Evolutionary conservation across 345 rosid genomes (phyloP), one percentile per base, ranked within the genome.

Genomic region (Alliaria petiolata): DNA sequence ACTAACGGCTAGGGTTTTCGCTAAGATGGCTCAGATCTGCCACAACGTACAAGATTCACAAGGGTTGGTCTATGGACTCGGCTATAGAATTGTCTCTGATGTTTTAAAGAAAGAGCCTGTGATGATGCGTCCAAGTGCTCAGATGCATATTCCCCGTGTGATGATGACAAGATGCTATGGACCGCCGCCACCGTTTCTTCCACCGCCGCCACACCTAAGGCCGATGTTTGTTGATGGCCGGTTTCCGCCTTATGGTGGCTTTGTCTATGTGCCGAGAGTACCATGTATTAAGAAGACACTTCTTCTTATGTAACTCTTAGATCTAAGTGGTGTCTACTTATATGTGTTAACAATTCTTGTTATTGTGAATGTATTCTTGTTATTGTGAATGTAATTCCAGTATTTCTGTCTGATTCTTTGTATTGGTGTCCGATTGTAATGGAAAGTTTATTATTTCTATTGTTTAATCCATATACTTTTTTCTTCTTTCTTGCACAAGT

Each of bases 61-160:
- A 62, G 69, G 76, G 0, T 30, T 30, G 10, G 13, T 71, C 0
- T 71, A 51, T 42, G 76, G 69, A 40, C 17, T 71, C 1, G 38
- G 76, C 4, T 4, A 7, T 11, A 40, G 69, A 40, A 6, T 71
- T n/a, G 12, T 69, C 12, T 69, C 66, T 1, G 14, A 69, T 2
- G 28, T 39, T n/a, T 0, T 58, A 1, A 28, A 30, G 12, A 17
- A 31, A 4, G 16, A 42, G 51, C 3, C 8, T 45, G 1, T 28
- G 5, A 15, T 45, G 67, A 62, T 30, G 54, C 36, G 2, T 54
- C 20, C 0, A 50, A 22, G 4, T 12, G 15, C 54, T 50, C 50
- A 14, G 3, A 3, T 2, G 15, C 15, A n/a, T 13, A 17, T 19
- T 16, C 5, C 8, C 7, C 46, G 0, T 35, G 20, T 51, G 16